Percentiles rank a stretch among this genome's conserved stretches.
Conservation (phyloP, 1,284 basidiomycete species). For the Ganoderma lucidum region DNA sequence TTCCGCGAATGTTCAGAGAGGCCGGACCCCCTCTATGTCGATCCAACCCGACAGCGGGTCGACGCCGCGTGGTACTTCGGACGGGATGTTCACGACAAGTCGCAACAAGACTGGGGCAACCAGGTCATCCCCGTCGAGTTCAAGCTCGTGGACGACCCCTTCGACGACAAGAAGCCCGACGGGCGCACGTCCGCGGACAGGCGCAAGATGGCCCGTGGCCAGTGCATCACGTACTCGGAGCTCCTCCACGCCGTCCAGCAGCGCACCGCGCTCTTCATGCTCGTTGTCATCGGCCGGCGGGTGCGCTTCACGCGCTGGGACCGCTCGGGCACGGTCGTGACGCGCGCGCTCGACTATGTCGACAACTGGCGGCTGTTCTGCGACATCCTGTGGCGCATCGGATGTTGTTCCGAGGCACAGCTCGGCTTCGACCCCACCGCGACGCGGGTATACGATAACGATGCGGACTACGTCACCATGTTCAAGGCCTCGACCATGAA, state of each 20-base stretch:
- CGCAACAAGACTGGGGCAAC: not conserved
- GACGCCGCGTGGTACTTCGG: not conserved
- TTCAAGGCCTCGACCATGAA: not conserved
- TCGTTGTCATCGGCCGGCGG: slow-evolving; percentile 2
- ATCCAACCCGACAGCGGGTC: not conserved
- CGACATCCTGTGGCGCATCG: slow-evolving; percentile 30
- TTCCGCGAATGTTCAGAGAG: not conserved
- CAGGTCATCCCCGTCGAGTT: slow-evolving; percentile 10
- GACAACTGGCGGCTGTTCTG: not conserved
- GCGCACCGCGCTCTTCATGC: not conserved
- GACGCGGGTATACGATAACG: not conserved
- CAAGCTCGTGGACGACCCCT: slow-evolving; percentile 5
- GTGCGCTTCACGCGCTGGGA: slow-evolving; percentile 13
- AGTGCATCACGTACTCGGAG: slow-evolving; percentile 5
- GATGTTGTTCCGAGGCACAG: slow-evolving; percentile 40
- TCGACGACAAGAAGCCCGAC: slow-evolving; percentile 4
- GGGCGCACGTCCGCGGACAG: not conserved
- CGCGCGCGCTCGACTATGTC: slow-evolving; percentile 7
- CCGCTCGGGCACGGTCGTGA: slow-evolving; percentile 11
- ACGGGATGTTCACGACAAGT: too few relatives aligned
- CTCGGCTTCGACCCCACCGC: slow-evolving; percentile 29
- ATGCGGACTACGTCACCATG: not conserved
- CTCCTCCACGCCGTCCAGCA: slow-evolving; percentile 6
- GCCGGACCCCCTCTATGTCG: not conserved
- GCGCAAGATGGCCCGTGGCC: not conserved